Evolutionary conservation across 768 basidiomycete genomes (phyloP), one percentile per base, ranked within the genome.

Genomic region (Leucocoprinus leucothites): DNA sequence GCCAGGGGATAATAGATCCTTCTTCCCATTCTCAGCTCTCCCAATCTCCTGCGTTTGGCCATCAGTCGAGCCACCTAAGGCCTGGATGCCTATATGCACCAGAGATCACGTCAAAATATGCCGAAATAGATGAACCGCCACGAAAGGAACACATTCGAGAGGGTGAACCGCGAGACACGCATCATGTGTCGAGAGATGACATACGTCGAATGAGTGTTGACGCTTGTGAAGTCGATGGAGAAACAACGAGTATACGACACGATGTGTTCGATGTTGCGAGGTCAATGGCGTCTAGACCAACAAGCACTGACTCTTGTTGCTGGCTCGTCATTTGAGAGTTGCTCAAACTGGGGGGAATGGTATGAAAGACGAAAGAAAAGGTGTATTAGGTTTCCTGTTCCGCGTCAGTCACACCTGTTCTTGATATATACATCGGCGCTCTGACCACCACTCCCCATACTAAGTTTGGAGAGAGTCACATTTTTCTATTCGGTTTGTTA

Each of bases 161-260:
- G 7, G 16, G 45, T 44, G 13, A 40, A 26, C 31, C 40, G 48
- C 43, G 48, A 48, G 43, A 54, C 34, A 44, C 41, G 52, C 34
- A 51, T 57, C 53, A 57, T 24, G 50, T 21, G 46, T 35, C 31
- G 28, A 11, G 53, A 46, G 43, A 51, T 21, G 51, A 64, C 67
- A 45, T 62, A 71, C 71, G 67, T 50, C 65, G 51, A 49, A 73
- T 63, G 58, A 73, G 62, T 13, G 53, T 35, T 35, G 66, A 53
- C 6, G 71, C 71, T 40, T 63, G 60, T 9, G 64, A 56, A 25
- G 69, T 48, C 3, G 68, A 64, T 1, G 72, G 52, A 6, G 69
- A 67, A 7, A 74, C 53, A 40, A 64, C 61, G 13, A 74, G 64
- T 19, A 74, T 73, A 19, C 72, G 67, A 55, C 69, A 74, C 2